These are phyloP conservation scores for Madurella fahalii DNA, from an alignment of 2,329 filamentous ascomycete species.

Conservation along the genomic window DNA sequence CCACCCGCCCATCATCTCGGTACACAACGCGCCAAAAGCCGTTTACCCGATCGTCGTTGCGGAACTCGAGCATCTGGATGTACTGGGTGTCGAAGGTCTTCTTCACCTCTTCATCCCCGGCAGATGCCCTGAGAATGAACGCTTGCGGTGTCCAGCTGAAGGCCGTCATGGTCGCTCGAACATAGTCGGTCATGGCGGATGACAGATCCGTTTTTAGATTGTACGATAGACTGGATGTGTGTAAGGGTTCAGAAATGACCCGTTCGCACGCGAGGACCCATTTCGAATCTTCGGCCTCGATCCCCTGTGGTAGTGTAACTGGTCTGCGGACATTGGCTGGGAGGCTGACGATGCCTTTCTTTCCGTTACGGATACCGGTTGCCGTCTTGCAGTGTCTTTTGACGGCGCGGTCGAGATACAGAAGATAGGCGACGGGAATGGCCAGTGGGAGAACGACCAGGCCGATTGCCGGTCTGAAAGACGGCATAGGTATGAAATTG, in stretches of 20 bases:
- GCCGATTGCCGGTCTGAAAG: neutral
- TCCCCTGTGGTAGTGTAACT: conserved; percentile 21
- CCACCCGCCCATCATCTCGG: conserved; percentile 25
- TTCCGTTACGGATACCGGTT: neutral
- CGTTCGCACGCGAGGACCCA: conserved; percentile 31
- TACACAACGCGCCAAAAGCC: conserved; percentile 32
- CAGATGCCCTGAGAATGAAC: conserved; percentile 26
- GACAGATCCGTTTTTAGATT: conserved; percentile 11
- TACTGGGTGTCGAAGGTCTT: conserved; percentile 27
- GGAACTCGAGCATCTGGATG: conserved; percentile 26
- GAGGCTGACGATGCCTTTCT: neutral
- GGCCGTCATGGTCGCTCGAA: conserved; percentile 29
- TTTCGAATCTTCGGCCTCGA: conserved; percentile 18
- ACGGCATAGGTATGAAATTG: neutral
- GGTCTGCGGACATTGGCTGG: neutral
- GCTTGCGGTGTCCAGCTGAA: conserved; percentile 35
- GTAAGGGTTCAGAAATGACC: conserved; percentile 26
- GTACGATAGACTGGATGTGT: neutral
- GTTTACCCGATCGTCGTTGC: conserved; percentile 29
- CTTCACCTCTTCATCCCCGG: conserved; percentile 19
- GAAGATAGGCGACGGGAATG: conserved; percentile 4
- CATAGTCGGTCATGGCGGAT: conserved; percentile 26
- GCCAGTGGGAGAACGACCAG: neutral
- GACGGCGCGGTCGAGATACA: conserved; percentile 5
- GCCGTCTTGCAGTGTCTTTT: neutral